Conservation (phyloP, 768 basidiomycete species). For the Mycena chlorophos region DNA sequence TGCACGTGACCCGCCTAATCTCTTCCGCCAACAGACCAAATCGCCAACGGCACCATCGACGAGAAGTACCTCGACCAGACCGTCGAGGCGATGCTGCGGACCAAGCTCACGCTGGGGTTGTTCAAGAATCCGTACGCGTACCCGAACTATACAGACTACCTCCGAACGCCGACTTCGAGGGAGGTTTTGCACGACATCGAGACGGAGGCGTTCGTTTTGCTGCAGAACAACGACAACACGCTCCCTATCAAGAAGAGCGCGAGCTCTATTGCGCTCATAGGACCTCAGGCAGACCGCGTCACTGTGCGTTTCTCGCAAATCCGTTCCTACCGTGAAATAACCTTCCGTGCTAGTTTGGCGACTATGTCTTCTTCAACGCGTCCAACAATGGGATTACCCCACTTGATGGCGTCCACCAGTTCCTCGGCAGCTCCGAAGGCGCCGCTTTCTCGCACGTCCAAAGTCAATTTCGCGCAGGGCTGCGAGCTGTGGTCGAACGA, state of each 20-base stretch:
- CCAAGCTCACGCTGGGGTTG: slow-evolving; percentile 62
- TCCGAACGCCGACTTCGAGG: slow-evolving; percentile 55
- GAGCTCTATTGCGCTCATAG: slow-evolving; percentile 58
- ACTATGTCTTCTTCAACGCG: slow-evolving; percentile 72
- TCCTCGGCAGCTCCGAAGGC: slow-evolving; percentile 46
- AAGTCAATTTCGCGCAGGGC: slow-evolving; percentile 66
- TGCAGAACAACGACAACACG: slow-evolving; percentile 54
- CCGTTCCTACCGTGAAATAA: not conserved
- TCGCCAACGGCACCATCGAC: slow-evolving; percentile 53
- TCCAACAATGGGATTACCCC: slow-evolving; percentile 58
- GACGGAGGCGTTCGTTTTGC: slow-evolving; percentile 58
- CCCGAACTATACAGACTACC: slow-evolving; percentile 51
- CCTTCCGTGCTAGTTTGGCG: slow-evolving; percentile 48
- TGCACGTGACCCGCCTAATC: no score
- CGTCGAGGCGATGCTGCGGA: slow-evolving; percentile 52
- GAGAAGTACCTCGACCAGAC: slow-evolving; percentile 55
- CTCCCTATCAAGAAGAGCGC: slow-evolving; percentile 56
- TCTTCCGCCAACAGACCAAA: no score
- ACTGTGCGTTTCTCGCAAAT: slow-evolving; percentile 47
- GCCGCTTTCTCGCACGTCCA: slow-evolving; percentile 40
- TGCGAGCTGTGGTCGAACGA: slow-evolving; percentile 71
- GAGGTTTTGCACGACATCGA: slow-evolving; percentile 56
- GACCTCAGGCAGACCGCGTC: slow-evolving; percentile 62
- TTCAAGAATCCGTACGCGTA: slow-evolving; percentile 76
- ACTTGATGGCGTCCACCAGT: slow-evolving; percentile 59